These are phyloP conservation scores for Polyplosphaeria fusca DNA, from an alignment of 495 filamentous ascomycete genomes.

Conservation along the genomic window DNA sequence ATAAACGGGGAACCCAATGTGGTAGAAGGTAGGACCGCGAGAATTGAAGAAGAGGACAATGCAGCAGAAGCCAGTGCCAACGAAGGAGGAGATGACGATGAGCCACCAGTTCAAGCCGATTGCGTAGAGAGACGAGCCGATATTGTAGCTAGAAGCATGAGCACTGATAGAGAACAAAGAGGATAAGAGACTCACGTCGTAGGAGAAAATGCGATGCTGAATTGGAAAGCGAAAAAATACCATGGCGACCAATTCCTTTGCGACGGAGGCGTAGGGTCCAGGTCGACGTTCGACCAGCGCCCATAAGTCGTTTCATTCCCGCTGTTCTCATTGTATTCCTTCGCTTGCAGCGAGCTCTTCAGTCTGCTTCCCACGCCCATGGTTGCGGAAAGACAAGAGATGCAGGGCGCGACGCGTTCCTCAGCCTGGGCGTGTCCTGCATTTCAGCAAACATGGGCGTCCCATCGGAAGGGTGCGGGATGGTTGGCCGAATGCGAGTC, in stretches of 20 bases:
- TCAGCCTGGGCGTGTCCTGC: too few species aligned
- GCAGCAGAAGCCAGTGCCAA: neutral
- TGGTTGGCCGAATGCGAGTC: neutral
- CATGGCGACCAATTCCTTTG: neutral
- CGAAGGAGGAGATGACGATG: neutral
- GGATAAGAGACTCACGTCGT: too few species aligned
- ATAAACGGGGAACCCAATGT: constrained; percentile 6
- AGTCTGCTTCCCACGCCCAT: neutral
- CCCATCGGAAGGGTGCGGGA: neutral
- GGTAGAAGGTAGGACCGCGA: neutral
- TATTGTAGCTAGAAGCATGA: too few species aligned
- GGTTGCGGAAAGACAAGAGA: neutral
- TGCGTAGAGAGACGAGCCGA: neutral
- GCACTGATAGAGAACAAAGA: too few species aligned
- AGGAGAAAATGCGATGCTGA: neutral
- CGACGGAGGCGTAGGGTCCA: neutral
- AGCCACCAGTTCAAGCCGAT: neutral
- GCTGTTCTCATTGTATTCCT: neutral
- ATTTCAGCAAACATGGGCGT: too few species aligned
- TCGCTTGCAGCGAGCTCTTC: neutral
- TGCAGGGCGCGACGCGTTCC: too few species aligned
- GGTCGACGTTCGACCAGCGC: neutral
- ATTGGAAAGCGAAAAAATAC: neutral
- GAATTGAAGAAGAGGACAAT: neutral
- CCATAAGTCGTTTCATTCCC: neutral